Evolutionary conservation across 768 basidiomycete species (phyloP), one percentile per base, ranked within the genome.

Genomic region (Auricularia cornea): DNA sequence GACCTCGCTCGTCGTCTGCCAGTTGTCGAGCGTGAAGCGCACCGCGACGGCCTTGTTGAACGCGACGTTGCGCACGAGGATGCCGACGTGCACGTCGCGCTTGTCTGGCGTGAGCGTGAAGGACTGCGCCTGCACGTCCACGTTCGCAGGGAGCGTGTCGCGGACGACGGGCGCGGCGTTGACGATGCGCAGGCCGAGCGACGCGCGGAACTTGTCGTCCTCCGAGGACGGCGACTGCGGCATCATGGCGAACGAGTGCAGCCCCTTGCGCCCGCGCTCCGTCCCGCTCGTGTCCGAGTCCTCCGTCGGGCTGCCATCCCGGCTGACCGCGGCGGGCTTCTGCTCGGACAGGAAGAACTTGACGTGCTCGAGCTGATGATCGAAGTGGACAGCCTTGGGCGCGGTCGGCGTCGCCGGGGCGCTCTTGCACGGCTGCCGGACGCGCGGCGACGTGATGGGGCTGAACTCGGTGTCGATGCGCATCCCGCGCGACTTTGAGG

Each of bases 1-100:
- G 63, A 97, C 91, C 74, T 98, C 96, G 73, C 88, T 90, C 63
- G 92, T 95, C 54, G 96, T 99, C 74, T 94, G 92, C 96, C 96
- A 98, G 68, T 80, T 81, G 72, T 98, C 96, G 68, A 95, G 83
- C 1, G 96, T 98, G 74, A 97, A 98, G 30, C 96, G 85, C 26
- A 94, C 84, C 5, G 86, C 89, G 60, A 98, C 81, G 80, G 84
- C 84, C 77, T 98, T 98, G 69, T 89, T 81, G 76, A 86, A 98
- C 8, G 92, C 85, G 60, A 98, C 71, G 72, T 98, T 98, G 69
- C 86, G 82, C 63, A 96, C 90, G 59, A 86, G 84, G 54, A 93
- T 82, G 44, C 78, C 79, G 10, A 57, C 30, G 26, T 8, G 10
- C 18, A 57, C 54, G 29, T 57, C 54, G 29, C 54, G 54, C 54